Evolutionary conservation across 73 alveolate genomes (phyloP).

Genomic region (Paramecium caudatum): DNA sequence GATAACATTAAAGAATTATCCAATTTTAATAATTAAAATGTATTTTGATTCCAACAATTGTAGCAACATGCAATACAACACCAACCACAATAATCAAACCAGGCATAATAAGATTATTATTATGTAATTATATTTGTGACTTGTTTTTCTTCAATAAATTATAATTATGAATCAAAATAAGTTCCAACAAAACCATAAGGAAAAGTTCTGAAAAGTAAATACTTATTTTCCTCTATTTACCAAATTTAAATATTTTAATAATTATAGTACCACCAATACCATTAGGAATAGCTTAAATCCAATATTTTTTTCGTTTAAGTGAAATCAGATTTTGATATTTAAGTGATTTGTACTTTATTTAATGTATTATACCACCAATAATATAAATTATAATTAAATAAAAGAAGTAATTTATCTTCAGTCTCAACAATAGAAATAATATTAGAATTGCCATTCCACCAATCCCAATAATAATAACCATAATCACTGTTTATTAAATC

Average conservation of each 20-base stretch:
- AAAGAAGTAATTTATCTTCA: background rate
- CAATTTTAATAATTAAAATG: background rate
- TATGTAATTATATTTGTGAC: too few species aligned
- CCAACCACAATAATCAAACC: background rate
- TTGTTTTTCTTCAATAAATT: background rate
- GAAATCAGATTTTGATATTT: too few species aligned
- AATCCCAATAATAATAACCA: slow-evolving; percentile 12
- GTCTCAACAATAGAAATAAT: background rate
- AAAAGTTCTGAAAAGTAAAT: background rate
- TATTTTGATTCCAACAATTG: background rate
- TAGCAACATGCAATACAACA: background rate
- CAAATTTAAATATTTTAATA: background rate
- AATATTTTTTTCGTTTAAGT: too few species aligned
- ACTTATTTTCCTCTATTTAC: background rate
- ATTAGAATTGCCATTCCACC: background rate
- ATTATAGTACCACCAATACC: background rate
- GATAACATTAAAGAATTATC: background rate
- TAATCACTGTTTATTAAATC: background rate
- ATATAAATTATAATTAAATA: background rate
- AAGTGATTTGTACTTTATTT: too few species aligned
- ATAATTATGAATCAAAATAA: background rate
- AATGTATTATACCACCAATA: background rate
- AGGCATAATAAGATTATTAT: too few species aligned
- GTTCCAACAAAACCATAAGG: background rate
- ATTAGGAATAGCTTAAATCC: too few species aligned